These are phyloP conservation scores for Tuber umbilicatum DNA, from an alignment of 495 filamentous ascomycete species.

Conservation along the genomic window DNA sequence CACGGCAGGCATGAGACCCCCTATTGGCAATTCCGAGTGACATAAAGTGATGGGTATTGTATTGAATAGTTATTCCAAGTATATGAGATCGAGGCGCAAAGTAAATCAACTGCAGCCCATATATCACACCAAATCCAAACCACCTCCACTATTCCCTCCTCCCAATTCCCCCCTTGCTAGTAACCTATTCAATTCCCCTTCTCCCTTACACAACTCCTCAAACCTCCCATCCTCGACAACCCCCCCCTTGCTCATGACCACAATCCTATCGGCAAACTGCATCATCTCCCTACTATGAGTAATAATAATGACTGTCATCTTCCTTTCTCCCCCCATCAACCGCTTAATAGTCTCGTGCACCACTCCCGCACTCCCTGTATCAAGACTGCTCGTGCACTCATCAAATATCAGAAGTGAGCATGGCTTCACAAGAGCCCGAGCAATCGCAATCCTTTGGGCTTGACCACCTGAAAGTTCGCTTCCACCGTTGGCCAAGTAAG, in stretches of 20 bases:
- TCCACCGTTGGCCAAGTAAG: constrained; percentile 60
- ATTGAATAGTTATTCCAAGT: neutral
- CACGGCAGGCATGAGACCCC: neutral
- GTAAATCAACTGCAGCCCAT: neutral
- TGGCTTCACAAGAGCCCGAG: constrained; percentile 64
- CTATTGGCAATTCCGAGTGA: neutral
- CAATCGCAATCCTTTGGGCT: constrained; percentile 73
- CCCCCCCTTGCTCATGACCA: constrained; percentile 62
- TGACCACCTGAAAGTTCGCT: constrained; percentile 73
- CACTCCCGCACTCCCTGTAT: constrained; percentile 59
- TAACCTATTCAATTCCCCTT: constrained; percentile 26
- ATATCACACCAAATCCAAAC: neutral
- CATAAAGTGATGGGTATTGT: neutral
- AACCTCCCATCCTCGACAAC: constrained; percentile 57
- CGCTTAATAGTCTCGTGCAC: constrained; percentile 58
- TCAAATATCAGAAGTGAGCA: constrained; percentile 74
- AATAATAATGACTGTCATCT: constrained; percentile 61
- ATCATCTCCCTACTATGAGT: constrained; percentile 69
- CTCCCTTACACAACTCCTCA: constrained; percentile 14
- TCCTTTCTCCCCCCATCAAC: constrained; percentile 47
- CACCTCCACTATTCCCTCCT: neutral
- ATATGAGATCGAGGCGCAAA: neutral
- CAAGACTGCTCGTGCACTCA: constrained; percentile 78
- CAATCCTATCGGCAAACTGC: constrained; percentile 63
- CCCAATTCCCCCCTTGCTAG: constrained; percentile 8